These are phyloP conservation scores for Lactarius evosmus DNA, from an alignment of 768 basidiomycete species.

Conservation along the genomic window DNA sequence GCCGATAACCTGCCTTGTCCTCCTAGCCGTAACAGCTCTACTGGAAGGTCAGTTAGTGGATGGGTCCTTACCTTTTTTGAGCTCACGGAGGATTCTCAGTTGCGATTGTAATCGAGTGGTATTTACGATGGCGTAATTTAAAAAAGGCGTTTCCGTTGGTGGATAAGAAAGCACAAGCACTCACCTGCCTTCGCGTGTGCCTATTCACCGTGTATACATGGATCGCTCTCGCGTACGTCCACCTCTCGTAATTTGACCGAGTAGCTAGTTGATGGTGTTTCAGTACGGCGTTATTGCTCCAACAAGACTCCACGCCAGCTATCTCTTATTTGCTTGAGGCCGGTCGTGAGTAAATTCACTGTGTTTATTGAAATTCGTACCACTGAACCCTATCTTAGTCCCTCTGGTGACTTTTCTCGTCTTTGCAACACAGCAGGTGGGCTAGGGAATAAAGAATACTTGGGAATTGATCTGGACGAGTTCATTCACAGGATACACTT, in stretches of 20 bases:
- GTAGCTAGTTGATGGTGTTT: neutral
- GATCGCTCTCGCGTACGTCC: slow-evolving; percentile 18
- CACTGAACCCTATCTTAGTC: slow-evolving; percentile 36
- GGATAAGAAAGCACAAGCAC: slow-evolving; percentile 36
- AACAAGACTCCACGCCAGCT: slow-evolving; percentile 16
- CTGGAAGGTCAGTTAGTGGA: slow-evolving; percentile 43
- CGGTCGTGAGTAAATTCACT: slow-evolving; percentile 38
- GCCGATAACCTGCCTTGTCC: slow-evolving; percentile 45
- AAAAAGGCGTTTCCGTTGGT: slow-evolving; percentile 43
- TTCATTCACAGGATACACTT: slow-evolving; percentile 39
- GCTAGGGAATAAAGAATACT: slow-evolving; percentile 11
- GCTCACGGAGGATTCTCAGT: slow-evolving; percentile 34
- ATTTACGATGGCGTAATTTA: slow-evolving; percentile 38
- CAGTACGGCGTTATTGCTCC: neutral
- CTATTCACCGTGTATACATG: slow-evolving; percentile 22
- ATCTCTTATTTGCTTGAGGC: slow-evolving; percentile 51
- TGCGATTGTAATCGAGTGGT: slow-evolving; percentile 44
- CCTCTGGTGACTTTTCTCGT: slow-evolving; percentile 48
- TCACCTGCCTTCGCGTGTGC: slow-evolving; percentile 39
- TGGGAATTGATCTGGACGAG: neutral
- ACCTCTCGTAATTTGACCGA: neutral
- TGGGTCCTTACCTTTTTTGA: slow-evolving; percentile 5
- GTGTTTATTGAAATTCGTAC: slow-evolving; percentile 6
- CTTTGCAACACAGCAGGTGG: slow-evolving; percentile 50
- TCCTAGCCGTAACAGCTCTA: slow-evolving; percentile 40